Percentiles rank a stretch among this genome's conserved stretches.
phyloP scores from a whole-genome alignment of 345 rosid genomes.

The Gossypium bickii region DNA sequence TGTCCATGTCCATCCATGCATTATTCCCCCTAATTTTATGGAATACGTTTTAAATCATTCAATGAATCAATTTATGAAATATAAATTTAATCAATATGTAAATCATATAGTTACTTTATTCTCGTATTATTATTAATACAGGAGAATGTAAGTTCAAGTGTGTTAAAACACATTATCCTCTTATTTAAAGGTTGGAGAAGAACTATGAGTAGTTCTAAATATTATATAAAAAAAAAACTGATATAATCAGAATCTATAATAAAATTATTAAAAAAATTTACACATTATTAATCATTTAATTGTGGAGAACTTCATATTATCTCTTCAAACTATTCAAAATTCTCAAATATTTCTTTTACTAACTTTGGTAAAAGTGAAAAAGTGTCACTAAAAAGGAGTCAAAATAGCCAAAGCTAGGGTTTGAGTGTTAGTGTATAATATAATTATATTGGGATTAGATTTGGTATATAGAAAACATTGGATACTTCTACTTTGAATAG shows the following conservation, averaged over 20 bases:
- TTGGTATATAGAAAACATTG: background rate
- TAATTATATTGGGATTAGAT: background rate
- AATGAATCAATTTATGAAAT: background rate
- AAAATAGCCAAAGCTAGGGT: background rate
- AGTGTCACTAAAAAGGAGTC: too few species aligned
- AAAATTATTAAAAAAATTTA: too few species aligned
- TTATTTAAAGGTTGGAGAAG: too few species aligned
- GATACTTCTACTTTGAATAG: background rate
- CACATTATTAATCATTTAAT: too few species aligned
- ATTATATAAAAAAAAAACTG: too few species aligned
- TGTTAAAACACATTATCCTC: too few species aligned
- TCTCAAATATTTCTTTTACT: too few species aligned
- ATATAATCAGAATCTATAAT: too few species aligned
- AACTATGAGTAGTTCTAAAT: rapidly evolving
- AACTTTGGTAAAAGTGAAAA: too few species aligned
- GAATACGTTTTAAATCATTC: background rate
- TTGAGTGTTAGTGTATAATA: background rate
- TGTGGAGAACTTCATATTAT: background rate
- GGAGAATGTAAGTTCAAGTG: rapidly evolving
- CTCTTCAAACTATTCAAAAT: background rate
- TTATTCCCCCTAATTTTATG: background rate
- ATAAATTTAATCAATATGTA: too few species aligned
- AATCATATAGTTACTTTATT: background rate
- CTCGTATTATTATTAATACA: too few species aligned
- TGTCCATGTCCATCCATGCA: background rate